phyloP scores from a whole-genome alignment of 495 filamentous ascomycete genomes.

The Penicillium dipodomyicola region DNA sequence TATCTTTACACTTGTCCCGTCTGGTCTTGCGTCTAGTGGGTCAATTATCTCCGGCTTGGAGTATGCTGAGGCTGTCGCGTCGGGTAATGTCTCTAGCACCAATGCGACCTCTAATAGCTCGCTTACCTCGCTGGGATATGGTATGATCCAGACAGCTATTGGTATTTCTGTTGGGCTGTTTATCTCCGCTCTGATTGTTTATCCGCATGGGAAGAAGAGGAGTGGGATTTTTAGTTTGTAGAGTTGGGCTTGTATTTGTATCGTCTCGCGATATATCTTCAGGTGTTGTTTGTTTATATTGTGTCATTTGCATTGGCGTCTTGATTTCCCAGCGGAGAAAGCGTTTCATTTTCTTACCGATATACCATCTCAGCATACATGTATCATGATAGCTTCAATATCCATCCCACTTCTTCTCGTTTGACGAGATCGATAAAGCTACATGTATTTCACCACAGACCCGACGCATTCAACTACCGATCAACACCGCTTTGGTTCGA shows the following conservation, averaged over 20 bases:
- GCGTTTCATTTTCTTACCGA: not conserved
- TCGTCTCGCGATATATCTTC: not conserved
- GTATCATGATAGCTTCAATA: too few species aligned
- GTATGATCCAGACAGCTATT: conserved; percentile 84
- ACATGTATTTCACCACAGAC: too few species aligned
- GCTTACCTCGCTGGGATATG: conserved; percentile 50
- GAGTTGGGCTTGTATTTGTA: not conserved
- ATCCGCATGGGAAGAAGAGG: conserved; percentile 77
- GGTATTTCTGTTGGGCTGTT: conserved; percentile 87
- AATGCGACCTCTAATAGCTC: conserved; percentile 17
- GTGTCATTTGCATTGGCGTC: not conserved
- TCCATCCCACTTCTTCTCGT: too few species aligned
- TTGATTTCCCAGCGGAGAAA: not conserved
- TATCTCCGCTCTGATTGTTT: conserved; percentile 74
- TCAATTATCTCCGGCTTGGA: conserved; percentile 75
- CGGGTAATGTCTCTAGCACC: conserved; percentile 8
- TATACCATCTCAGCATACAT: not conserved
- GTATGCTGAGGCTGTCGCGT: conserved; percentile 66
- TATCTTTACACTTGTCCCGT: conserved; percentile 92
- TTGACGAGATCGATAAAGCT: too few species aligned
- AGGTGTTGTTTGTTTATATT: not conserved
- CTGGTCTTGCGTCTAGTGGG: conserved; percentile 75
- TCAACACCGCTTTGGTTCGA: too few species aligned
- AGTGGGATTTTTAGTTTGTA: conserved; percentile 77
- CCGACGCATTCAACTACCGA: too few species aligned